Percentiles rank a stretch among this genome's conserved stretches.
These are phyloP conservation scores for Fraxinus dipetala DNA, from an alignment of 305 asterid species.

Conservation along the genomic window DNA sequence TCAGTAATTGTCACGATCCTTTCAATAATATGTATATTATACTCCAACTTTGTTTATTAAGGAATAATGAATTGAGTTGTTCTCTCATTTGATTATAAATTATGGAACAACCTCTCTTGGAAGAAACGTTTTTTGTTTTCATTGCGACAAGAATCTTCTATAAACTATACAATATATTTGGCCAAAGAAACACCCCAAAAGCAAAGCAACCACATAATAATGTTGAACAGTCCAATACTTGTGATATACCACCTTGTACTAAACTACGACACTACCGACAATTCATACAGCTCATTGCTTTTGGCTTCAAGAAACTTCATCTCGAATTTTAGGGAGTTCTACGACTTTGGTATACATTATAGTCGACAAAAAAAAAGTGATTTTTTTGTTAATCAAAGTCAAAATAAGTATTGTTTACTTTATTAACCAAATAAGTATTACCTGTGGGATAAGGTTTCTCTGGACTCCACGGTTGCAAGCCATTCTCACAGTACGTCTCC, in stretches of 20 bases:
- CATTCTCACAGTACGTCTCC: conserved; percentile 77
- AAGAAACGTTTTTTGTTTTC: background rate
- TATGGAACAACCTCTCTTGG: background rate
- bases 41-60: background rate
- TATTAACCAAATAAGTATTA: conserved; percentile 2
- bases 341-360: background rate
- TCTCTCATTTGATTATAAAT: background rate
- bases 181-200: conserved; percentile 18
- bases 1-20: background rate
- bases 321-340: background rate
- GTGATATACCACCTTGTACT: background rate
- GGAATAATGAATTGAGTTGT: background rate
- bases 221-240: background rate
- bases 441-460: conserved; percentile 79
- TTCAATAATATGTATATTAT: background rate
- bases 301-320: background rate
- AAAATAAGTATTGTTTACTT: background rate
- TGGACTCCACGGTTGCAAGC: conserved; percentile 73
- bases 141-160: background rate
- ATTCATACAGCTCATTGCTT: conserved; percentile 6
- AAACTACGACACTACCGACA: background rate
- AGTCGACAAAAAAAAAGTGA: background rate
- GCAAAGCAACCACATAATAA: conserved; percentile 23
- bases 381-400: background rate
- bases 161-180: background rate